Evolutionary conservation across 805 yeast genomes (phyloP).

Genomic region (Saturnispora dispora): DNA sequence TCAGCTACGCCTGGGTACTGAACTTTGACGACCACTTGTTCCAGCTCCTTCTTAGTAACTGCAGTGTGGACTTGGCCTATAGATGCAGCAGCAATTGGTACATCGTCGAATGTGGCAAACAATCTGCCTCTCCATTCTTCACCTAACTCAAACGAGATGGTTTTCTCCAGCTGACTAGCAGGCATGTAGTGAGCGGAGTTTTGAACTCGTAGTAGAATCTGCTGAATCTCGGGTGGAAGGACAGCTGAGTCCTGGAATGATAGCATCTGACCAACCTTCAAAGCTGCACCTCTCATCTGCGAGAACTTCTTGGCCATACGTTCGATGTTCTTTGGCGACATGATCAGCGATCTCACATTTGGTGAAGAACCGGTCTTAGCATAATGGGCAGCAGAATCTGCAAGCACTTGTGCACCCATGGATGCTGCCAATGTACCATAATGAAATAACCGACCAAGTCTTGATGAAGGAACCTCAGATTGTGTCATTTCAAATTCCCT

Average conservation of each 20-base stretch:
- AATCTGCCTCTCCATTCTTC: slow-evolving; percentile 59
- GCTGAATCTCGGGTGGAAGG: slow-evolving; percentile 76
- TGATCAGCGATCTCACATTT: slow-evolving; percentile 46
- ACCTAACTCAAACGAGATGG: slow-evolving; percentile 68
- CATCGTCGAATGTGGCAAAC: slow-evolving; percentile 69
- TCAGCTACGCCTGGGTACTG: slow-evolving; percentile 96
- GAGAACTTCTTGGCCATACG: slow-evolving; percentile 80
- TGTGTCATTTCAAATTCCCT: slow-evolving; percentile 42
- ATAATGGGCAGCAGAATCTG: slow-evolving; percentile 63
- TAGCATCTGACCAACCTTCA: slow-evolving; percentile 93
- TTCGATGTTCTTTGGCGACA: slow-evolving; percentile 79
- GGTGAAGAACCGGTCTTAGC: slow-evolving; percentile 40
- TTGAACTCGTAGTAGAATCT: slow-evolving; percentile 75
- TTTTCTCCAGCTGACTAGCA: slow-evolving; percentile 71
- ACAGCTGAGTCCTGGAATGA: slow-evolving; percentile 88
- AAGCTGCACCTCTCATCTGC: slow-evolving; percentile 98
- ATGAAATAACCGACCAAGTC: slow-evolving; percentile 84
- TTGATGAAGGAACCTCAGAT: slow-evolving; percentile 76
- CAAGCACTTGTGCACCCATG: slow-evolving; percentile 74
- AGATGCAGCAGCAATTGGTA: slow-evolving; percentile 95
- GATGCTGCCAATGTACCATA: slow-evolving; percentile 91
- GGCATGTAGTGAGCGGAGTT: slow-evolving; percentile 98
- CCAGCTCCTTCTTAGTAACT: slow-evolving; percentile 46
- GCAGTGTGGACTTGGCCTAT: slow-evolving; percentile 96
- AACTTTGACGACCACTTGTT: slow-evolving; percentile 84